phyloP scores from a whole-genome alignment of 2,329 filamentous ascomycete species.

The Fusarium nurragi region DNA sequence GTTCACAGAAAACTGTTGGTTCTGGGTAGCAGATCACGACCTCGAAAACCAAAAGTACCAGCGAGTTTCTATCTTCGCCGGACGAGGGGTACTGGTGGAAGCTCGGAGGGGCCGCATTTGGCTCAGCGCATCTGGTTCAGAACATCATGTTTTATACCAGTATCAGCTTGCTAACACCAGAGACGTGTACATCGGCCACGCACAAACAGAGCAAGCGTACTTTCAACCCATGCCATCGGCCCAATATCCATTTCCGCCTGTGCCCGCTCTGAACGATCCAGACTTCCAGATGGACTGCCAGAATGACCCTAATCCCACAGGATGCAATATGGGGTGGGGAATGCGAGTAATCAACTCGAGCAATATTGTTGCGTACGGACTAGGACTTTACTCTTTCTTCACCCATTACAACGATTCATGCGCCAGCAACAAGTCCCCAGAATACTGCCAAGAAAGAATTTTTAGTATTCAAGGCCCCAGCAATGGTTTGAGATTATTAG shows the following conservation, averaged over 20 bases:
- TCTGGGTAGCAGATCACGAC: conserved; percentile 64
- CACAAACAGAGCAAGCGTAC: conserved; percentile 77
- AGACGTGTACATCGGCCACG: conserved; percentile 70
- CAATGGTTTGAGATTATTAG: conserved; percentile 39
- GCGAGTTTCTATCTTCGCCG: conserved; percentile 62
- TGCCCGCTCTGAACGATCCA: conserved; percentile 48
- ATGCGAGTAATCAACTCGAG: conserved; percentile 67
- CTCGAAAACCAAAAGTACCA: conserved; percentile 60
- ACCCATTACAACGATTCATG: conserved; percentile 67
- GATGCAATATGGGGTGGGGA: conserved; percentile 71
- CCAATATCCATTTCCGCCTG: conserved; percentile 63
- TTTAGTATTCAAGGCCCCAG: conserved; percentile 43
- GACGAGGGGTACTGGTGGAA: conserved; percentile 61
- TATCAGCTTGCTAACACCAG: conserved; percentile 70
- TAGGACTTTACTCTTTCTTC: conserved; percentile 75
- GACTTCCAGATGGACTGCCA: conserved; percentile 38
- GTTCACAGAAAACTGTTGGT: conserved; percentile 57
- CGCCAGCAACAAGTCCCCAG: conserved; percentile 52
- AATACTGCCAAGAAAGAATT: conserved; percentile 59
- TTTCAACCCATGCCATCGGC: conserved; percentile 73
- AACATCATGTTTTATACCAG: conserved; percentile 74
- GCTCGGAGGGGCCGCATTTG: conserved; percentile 55
- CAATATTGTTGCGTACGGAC: conserved; percentile 68
- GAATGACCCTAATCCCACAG: conserved; percentile 56
- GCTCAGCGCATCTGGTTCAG: conserved; percentile 71